Percentiles rank a stretch among this genome's conserved stretches.
Evolutionary conservation across 2,329 filamentous ascomycete species (phyloP).

Genomic region (Talaromyces sp.): DNA sequence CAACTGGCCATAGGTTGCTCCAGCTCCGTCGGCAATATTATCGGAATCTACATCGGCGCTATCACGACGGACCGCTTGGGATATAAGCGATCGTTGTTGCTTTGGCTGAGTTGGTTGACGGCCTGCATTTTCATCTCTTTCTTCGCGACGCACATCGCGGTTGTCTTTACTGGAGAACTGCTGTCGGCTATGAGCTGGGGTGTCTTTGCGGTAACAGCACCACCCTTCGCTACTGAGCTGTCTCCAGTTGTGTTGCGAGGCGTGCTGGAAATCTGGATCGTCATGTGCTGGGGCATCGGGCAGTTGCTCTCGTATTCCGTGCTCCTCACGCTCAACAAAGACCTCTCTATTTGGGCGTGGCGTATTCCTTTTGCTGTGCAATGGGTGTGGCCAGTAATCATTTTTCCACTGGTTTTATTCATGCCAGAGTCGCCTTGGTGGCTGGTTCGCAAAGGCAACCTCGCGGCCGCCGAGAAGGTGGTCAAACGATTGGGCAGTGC

Average conservation of each 20-base stretch:
- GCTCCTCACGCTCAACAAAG: conserved; percentile 46
- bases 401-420: conserved; percentile 42
- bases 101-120: conserved; percentile 44
- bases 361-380: conserved; percentile 51
- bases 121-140: conserved; percentile 52
- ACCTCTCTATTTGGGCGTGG: conserved; percentile 50
- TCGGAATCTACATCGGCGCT: conserved; percentile 15
- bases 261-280: conserved; percentile 46
- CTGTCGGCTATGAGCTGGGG: conserved; percentile 51
- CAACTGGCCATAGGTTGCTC: conserved; percentile 12
- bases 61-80: conserved; percentile 13
- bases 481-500: conserved; percentile 16
- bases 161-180: conserved; percentile 49
- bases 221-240: conserved; percentile 46
- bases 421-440: conserved; percentile 20
- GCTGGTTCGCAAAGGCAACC: conserved; percentile 16
- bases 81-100: conserved; percentile 41
- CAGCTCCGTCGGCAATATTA: conserved; percentile 18
- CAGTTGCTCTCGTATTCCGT: conserved; percentile 51
- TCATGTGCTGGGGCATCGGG: conserved; percentile 47
- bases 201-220: conserved; percentile 48
- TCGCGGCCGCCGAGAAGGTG: conserved; percentile 14
- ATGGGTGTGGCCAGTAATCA: conserved; percentile 53
- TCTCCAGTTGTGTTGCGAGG: conserved; percentile 44
- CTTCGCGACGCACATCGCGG: conserved; percentile 46